Conservation (phyloP, 1,284 basidiomycete species). For the Moesziomyces antarcticus region DNA sequence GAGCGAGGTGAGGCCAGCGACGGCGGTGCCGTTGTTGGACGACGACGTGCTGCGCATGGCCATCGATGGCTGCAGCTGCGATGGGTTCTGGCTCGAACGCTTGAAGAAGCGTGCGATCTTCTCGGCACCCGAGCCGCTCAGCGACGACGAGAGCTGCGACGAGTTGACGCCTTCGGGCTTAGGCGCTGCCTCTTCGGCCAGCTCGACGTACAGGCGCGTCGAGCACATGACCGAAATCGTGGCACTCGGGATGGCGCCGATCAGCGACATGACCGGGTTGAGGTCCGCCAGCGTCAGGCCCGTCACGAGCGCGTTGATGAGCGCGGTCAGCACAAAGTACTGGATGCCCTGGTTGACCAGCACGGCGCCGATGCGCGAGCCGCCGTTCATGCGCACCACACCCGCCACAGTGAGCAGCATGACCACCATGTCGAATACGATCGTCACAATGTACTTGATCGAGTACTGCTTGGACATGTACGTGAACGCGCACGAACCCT, state of each 20-base stretch:
- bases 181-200: constrained; percentile 46
- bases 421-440: constrained; percentile 41
- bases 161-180: constrained; percentile 27
- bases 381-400: constrained; percentile 44
- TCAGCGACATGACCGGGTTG: constrained; percentile 54
- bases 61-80: constrained; percentile 13
- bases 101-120: constrained; percentile 37
- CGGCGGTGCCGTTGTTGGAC: constrained; percentile 5
- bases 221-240: constrained; percentile 48
- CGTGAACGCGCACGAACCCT: constrained; percentile 36
- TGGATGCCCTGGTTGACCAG: constrained; percentile 53
- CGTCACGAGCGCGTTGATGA: constrained; percentile 48
- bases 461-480: constrained; percentile 32
- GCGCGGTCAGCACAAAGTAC: constrained; percentile 53
- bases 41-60: constrained; percentile 4
- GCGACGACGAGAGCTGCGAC: constrained; percentile 13
- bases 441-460: constrained; percentile 49
- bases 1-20: constrained; percentile 8
- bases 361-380: constrained; percentile 47
- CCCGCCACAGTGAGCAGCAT: constrained; percentile 52
- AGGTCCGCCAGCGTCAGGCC: constrained; percentile 45
- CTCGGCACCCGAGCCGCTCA: constrained; percentile 17
- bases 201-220: constrained; percentile 52
- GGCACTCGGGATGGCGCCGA: constrained; percentile 45
- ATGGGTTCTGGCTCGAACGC: constrained; percentile 3